Base-by-base conservation (phyloP, 208 protist genomes). In the Acanthamoeba healyi region DNA sequence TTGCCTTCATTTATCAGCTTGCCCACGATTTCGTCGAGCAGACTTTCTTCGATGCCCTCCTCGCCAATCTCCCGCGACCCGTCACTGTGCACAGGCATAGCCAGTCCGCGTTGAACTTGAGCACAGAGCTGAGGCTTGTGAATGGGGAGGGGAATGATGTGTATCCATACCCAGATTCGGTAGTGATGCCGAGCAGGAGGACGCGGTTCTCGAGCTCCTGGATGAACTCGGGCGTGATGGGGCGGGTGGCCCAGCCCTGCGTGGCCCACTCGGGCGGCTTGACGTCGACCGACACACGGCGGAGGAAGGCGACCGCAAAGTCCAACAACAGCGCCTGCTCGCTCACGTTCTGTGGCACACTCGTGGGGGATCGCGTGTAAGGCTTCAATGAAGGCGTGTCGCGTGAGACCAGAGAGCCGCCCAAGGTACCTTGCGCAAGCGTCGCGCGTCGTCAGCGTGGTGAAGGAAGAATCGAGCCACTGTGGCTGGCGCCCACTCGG, bases 161-260 rank as follows among this genome's bases (percentile, higher is more conserved):
- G 0, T 26, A 12, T 12, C 4, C 0, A 4, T 42, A 54, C 36
- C 63, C 63, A 15, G 61, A 42, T 12, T 92, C 86, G 29, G 49
- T 74, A 29, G 56, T 92, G 63, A 92, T 74, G 61, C 49, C 2
- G 17, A 92, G 58, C 4, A 92, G 86, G 42, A 92, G 86, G 34
- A 92, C 44, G 32, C 86, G 86, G 49, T 92, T 92, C 38, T 92
- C 86, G 12, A 92, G 63, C 42, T 92, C 86, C 38, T 92, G 86
- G 15, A 74, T 42, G 58, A 92, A 77, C 58, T 92, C 86, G 24
- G 86, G 86, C 34, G 86, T 92, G 63, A 65, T 92, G 19, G 58
- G 54, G 24, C 56, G 49, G 22, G 34, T 92, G 56, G 56, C 61
- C 86, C 54, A 92, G 29, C 36, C 36, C 58, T 92, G 61, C 12